Conservation (phyloP, 352 stramenopile genomes). For the Globisporangium cylindrosporum region DNA sequence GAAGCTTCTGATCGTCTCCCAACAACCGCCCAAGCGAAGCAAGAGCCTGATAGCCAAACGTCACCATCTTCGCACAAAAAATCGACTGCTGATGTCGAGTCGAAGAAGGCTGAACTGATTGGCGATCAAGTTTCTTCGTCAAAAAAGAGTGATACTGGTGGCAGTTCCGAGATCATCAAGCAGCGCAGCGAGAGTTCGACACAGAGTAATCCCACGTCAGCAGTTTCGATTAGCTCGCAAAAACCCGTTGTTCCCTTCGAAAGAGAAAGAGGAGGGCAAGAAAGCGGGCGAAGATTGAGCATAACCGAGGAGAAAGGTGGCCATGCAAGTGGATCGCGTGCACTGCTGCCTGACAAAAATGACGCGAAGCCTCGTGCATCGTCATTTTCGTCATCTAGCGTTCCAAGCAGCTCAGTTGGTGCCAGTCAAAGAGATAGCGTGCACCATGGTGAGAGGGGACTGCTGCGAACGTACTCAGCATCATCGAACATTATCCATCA, state of each 20-base stretch:
- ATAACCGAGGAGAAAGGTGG: constrained; percentile 23
- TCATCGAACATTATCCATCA: constrained; percentile 9
- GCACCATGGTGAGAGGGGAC: not conserved
- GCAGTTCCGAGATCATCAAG: not conserved
- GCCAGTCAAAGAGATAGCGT: constrained; percentile 4
- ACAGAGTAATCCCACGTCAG: not conserved
- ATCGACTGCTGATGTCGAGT: not conserved
- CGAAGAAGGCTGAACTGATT: not conserved
- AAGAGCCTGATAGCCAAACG: not conserved
- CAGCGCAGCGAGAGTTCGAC: not conserved
- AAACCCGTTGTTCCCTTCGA: not conserved
- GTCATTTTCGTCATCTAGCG: constrained; percentile 33
- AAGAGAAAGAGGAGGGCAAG: constrained; percentile 1
- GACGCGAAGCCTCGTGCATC: constrained; percentile 32
- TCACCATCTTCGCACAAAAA: not conserved
- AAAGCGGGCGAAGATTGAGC: constrained; percentile 12
- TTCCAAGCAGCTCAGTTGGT: not conserved
- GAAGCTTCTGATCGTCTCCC: not conserved
- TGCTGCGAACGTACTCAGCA: constrained; percentile 15
- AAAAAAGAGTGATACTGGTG: not conserved
- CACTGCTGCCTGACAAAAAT: constrained; percentile 9
- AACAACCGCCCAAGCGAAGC: not conserved
- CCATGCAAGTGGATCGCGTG: constrained; percentile 22
- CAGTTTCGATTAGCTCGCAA: not conserved
- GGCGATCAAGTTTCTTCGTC: not conserved